phyloP scores from a whole-genome alignment of 2,329 filamentous ascomycete species.

The Aciculosporium take region DNA sequence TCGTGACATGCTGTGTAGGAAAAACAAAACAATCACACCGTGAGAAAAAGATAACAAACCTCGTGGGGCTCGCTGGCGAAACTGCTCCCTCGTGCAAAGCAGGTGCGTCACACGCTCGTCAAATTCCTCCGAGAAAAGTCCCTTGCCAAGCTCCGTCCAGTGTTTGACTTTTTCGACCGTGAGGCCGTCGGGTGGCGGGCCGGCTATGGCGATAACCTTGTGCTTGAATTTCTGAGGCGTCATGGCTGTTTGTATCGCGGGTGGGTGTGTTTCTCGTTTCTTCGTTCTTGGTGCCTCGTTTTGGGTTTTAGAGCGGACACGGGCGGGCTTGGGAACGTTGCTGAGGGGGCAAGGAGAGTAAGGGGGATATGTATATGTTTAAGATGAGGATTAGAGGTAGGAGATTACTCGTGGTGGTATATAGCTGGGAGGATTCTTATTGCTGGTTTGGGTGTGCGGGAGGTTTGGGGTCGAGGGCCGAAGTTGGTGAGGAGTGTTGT shows the following conservation, averaged over 20 bases:
- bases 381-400: neutral
- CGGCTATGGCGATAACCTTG: slow-evolving; percentile 38
- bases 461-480: neutral
- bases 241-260: neutral
- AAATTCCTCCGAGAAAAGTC: slow-evolving; percentile 37
- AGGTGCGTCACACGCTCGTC: slow-evolving; percentile 54
- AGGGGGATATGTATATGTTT: neutral
- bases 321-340: neutral
- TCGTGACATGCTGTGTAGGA: too few relatives aligned
- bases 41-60: slow-evolving; percentile 14
- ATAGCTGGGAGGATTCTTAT: neutral
- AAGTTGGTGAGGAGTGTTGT: neutral
- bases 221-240: neutral
- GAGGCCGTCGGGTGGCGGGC: slow-evolving; percentile 37
- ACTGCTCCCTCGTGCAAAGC: slow-evolving; percentile 49
- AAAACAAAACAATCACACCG: too few relatives aligned
- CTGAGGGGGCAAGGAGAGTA: too few relatives aligned
- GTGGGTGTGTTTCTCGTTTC: neutral
- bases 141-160: slow-evolving; percentile 54
- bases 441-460: neutral
- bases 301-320: neutral
- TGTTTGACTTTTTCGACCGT: slow-evolving; percentile 41
- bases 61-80: slow-evolving; percentile 28
- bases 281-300: neutral
- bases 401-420: neutral